These are phyloP conservation scores for Xylaria multiplex DNA, from an alignment of 2,329 filamentous ascomycete species.

Conservation along the genomic window DNA sequence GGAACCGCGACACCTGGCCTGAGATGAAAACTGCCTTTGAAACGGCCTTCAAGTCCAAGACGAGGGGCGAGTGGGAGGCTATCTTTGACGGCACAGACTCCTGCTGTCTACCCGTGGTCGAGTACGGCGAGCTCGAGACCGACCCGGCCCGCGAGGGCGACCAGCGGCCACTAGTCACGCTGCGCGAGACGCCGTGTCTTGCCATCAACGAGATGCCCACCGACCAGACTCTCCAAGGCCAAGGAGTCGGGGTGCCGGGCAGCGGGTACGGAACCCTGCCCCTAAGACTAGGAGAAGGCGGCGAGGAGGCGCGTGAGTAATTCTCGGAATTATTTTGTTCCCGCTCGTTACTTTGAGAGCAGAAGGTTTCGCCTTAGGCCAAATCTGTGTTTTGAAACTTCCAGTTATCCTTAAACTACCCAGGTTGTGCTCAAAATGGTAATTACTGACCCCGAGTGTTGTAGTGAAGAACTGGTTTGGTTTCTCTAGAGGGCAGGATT, in stretches of 20 bases:
- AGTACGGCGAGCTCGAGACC: constrained; percentile 61
- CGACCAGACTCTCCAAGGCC: constrained; percentile 61
- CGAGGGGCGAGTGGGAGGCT: constrained; percentile 81
- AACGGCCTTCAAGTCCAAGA: constrained; percentile 72
- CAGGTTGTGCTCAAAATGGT: no score
- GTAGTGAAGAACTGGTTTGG: constrained; percentile 75
- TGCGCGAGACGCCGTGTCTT: constrained; percentile 75
- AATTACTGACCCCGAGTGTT: no score
- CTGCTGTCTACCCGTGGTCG: constrained; percentile 88
- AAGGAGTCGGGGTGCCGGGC: constrained; percentile 72
- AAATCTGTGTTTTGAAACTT: no score
- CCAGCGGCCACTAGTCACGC: constrained; percentile 74
- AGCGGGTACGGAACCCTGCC: constrained; percentile 71
- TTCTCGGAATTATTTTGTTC: no score
- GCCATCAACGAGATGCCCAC: constrained; percentile 63
- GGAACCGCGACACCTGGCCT: constrained; percentile 74
- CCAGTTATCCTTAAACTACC: no score
- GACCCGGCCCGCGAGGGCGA: constrained; percentile 65
- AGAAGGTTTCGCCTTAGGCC: no score
- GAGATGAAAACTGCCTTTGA: constrained; percentile 70
- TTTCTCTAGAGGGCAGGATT: constrained; percentile 78
- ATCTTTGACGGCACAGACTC: constrained; percentile 93
- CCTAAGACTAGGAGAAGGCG: constrained; percentile 75
- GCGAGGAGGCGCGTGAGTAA: constrained; percentile 64
- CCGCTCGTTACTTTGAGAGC: no score